These are phyloP conservation scores for Monilinia fructicola DNA, from an alignment of 2,329 filamentous ascomycete species.

Conservation along the genomic window DNA sequence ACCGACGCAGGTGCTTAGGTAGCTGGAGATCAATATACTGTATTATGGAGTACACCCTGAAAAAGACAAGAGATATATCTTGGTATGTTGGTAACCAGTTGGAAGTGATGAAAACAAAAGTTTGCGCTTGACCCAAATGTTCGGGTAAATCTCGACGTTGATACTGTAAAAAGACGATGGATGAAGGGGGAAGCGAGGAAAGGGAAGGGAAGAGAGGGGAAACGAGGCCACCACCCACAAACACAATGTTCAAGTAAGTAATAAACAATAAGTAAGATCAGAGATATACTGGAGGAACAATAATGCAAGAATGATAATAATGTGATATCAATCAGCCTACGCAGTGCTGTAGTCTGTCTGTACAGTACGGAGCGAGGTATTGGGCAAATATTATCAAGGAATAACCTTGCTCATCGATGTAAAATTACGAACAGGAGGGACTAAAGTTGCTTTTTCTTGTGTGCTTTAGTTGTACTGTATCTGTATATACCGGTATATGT, in stretches of 20 bases:
- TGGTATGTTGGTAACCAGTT: conserved; percentile 12
- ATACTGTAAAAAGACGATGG: background rate
- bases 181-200: background rate
- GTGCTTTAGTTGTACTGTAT: background rate
- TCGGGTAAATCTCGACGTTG: conserved; percentile 19
- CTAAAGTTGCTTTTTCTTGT: conserved; percentile 14
- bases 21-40: conserved; percentile 1
- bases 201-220: background rate
- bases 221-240: no score
- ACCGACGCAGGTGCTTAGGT: background rate
- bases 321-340: conserved; percentile 16
- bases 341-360: no score
- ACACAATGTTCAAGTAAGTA: no score
- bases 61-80: no score
- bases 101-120: conserved; percentile 2
- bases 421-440: background rate
- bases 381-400: conserved; percentile 37
- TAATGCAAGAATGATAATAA: conserved; percentile 2
- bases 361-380: conserved; percentile 19
- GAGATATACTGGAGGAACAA: background rate
- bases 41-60: background rate
- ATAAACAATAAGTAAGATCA: conserved; percentile 13
- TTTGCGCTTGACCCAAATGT: conserved; percentile 2
- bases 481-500: background rate
- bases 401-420: conserved; percentile 22